Percentiles rank a stretch among this genome's conserved stretches.
phyloP scores from a whole-genome alignment of 2,329 filamentous ascomycete species.

The Myotisia sp. region DNA sequence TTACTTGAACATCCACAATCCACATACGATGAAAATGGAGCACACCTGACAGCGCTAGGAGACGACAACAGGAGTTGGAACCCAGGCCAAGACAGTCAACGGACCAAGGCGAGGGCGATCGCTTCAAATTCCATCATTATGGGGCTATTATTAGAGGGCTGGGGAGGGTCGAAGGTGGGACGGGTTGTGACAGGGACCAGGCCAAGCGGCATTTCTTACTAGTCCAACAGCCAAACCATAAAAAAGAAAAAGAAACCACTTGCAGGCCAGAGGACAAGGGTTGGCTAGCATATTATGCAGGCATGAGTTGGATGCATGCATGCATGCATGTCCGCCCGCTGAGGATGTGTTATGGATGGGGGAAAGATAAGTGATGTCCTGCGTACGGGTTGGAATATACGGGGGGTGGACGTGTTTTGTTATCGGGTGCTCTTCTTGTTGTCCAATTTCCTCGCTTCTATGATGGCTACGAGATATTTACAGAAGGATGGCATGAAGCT shows the following conservation, averaged over 20 bases:
- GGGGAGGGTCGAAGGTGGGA: conserved; percentile 7
- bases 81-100: conserved; percentile 3
- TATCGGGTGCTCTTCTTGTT: too few species aligned
- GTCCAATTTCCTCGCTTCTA: too few species aligned
- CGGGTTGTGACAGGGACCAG: conserved; percentile 11
- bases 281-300: background rate
- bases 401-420: too few species aligned
- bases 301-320: too few species aligned
- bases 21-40: background rate
- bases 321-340: too few species aligned
- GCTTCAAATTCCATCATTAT: conserved; percentile 2
- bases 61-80: conserved; percentile 1
- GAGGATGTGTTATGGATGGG: too few species aligned
- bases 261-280: conserved; percentile 5
- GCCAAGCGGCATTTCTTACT: conserved; percentile 6
- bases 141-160: conserved; percentile 6
- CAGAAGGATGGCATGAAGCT: too few species aligned
- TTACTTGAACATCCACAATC: background rate
- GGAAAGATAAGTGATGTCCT: too few species aligned
- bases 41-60: background rate
- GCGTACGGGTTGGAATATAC: too few species aligned
- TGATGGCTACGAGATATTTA: too few species aligned
- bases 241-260: conserved; percentile 1
- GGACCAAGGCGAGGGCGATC: conserved; percentile 1
- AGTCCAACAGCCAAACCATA: conserved; percentile 1